These are phyloP conservation scores for Rhodotorula graminis DNA, from an alignment of 768 basidiomycete species.

Conservation along the genomic window DNA sequence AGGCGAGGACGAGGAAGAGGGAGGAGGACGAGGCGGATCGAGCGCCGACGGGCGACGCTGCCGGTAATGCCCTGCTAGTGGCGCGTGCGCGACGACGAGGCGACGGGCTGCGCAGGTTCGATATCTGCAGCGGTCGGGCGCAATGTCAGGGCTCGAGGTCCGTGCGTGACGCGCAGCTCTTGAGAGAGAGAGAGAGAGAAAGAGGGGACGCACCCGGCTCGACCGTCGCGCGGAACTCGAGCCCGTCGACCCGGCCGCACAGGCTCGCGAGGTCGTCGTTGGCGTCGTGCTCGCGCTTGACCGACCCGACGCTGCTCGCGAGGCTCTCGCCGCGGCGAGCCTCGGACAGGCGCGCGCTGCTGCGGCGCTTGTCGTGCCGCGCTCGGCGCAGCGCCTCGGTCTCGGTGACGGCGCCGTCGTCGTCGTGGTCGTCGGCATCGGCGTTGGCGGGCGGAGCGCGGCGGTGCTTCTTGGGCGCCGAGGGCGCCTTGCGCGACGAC, in stretches of 20 bases:
- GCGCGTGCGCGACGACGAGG: too few relatives aligned
- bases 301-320: neutral
- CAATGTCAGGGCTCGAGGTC: too few relatives aligned
- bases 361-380: slow-evolving; percentile 1
- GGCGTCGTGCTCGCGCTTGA: slow-evolving; percentile 4
- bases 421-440: neutral
- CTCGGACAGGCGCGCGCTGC: neutral
- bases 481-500: neutral
- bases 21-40: too few relatives aligned
- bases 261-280: slow-evolving; percentile 10
- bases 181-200: neutral
- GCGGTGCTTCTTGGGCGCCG: slow-evolving; percentile 2
- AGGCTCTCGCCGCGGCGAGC: neutral
- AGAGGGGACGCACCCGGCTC: slow-evolving; percentile 12
- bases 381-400: slow-evolving; percentile 8
- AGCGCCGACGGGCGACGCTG: too few relatives aligned
- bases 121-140: too few relatives aligned
- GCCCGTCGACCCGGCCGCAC: slow-evolving; percentile 13
- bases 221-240: slow-evolving; percentile 17
- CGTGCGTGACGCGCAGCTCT: too few relatives aligned
- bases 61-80: too few relatives aligned
- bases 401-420: slow-evolving; percentile 11
- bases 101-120: too few relatives aligned
- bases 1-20: too few relatives aligned
- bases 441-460: neutral